Evolutionary conservation across 2,329 filamentous ascomycete genomes (phyloP).

Genomic region (Ilyonectria sp.): DNA sequence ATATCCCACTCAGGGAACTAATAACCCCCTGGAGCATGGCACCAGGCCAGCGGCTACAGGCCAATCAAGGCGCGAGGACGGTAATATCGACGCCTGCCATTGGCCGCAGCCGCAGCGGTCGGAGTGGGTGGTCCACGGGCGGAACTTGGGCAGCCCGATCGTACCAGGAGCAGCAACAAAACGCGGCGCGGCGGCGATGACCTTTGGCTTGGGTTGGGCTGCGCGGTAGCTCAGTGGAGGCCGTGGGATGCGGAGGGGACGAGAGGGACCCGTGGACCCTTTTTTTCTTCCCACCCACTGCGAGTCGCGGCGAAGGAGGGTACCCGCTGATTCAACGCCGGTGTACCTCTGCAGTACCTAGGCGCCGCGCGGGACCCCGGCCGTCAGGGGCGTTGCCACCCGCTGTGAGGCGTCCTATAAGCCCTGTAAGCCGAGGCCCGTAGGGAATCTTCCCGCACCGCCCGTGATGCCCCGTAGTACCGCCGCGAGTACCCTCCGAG

Average conservation of each 20-base stretch:
- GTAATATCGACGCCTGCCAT: constrained; percentile 50
- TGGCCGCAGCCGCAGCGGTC: constrained; percentile 37
- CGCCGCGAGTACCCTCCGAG: not conserved
- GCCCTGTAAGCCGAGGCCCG: not conserved
- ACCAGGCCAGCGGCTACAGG: constrained; percentile 3
- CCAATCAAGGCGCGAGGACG: constrained; percentile 47
- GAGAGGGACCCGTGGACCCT: constrained; percentile 7
- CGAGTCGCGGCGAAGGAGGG: constrained; percentile 12
- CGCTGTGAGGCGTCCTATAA: not conserved
- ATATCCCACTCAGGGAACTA: constrained; percentile 18
- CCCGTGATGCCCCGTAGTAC: constrained; percentile 4
- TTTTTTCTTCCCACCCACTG: constrained; percentile 1
- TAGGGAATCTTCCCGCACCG: not conserved
- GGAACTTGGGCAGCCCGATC: constrained; percentile 47
- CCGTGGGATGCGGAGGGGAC: constrained; percentile 5
- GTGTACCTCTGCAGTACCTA: not conserved
- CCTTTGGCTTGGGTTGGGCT: constrained; percentile 18
- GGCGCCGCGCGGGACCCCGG: not conserved
- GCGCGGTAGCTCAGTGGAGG: not conserved
- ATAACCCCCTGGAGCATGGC: constrained; percentile 19
- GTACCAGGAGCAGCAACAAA: constrained; percentile 36
- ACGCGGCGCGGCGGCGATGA: constrained; percentile 9
- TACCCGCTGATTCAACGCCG: not conserved
- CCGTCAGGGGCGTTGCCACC: not conserved
- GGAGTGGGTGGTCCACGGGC: constrained; percentile 28